These are phyloP conservation scores for Fusarium vanettenii DNA, from an alignment of 2,329 filamentous ascomycete genomes.

Conservation along the genomic window DNA sequence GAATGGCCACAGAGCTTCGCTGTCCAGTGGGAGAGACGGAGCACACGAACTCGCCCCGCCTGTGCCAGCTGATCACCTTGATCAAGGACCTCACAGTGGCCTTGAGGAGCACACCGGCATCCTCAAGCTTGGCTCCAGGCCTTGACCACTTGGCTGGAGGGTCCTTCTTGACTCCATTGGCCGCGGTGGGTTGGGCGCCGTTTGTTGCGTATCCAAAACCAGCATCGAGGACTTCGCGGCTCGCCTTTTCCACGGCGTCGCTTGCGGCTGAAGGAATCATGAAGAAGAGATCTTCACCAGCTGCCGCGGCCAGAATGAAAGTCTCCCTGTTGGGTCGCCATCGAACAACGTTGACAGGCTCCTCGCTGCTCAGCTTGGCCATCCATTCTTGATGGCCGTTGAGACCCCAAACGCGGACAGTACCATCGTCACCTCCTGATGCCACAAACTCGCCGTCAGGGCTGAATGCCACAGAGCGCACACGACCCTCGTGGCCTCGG, in stretches of 20 bases:
- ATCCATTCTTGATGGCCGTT: slow-evolving; percentile 92
- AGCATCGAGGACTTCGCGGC: slow-evolving; percentile 81
- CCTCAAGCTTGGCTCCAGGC: slow-evolving; percentile 78
- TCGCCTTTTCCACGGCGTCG: slow-evolving; percentile 78
- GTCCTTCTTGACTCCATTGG: slow-evolving; percentile 74
- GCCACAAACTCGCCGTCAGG: slow-evolving; percentile 88
- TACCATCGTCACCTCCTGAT: slow-evolving; percentile 94
- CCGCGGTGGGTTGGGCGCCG: slow-evolving; percentile 65
- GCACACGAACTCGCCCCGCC: slow-evolving; percentile 92
- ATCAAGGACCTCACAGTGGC: slow-evolving; percentile 82
- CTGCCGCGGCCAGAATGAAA: slow-evolving; percentile 84
- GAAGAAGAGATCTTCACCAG: slow-evolving; percentile 87
- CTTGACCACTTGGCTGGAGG: slow-evolving; percentile 85
- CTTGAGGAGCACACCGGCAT: slow-evolving; percentile 82
- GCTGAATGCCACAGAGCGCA: slow-evolving; percentile 86
- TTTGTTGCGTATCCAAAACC: slow-evolving; percentile 95
- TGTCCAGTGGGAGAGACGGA: slow-evolving; percentile 87
- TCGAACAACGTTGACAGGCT: slow-evolving; percentile 84
- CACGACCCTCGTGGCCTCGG: slow-evolving; percentile 87
- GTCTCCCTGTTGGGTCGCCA: slow-evolving; percentile 90
- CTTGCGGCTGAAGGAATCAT: slow-evolving; percentile 81
- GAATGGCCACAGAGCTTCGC: slow-evolving; percentile 86
- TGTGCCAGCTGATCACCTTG: slow-evolving; percentile 94
- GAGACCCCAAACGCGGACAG: slow-evolving; percentile 90
- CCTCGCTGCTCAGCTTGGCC: slow-evolving; percentile 80